Conservation (phyloP, 164 flowering plant species). For the Umbellularia californica region DNA sequence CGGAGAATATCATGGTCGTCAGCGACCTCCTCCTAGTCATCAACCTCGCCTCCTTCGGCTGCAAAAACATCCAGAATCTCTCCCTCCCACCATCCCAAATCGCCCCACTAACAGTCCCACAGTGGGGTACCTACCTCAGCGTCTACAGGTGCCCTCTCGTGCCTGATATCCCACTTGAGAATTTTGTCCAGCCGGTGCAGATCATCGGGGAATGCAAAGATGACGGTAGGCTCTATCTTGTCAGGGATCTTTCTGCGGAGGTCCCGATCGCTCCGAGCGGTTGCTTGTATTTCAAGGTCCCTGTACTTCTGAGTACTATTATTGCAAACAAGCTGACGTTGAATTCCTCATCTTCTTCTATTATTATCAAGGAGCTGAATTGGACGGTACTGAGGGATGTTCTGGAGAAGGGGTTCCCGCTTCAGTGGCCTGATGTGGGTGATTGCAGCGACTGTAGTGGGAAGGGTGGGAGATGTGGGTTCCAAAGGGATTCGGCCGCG, state of each 20-base stretch:
- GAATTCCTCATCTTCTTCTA: not conserved
- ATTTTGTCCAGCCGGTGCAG: not conserved
- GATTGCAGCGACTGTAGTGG: not conserved
- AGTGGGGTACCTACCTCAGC: not conserved
- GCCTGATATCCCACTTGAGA: not conserved
- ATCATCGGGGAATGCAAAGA: not conserved
- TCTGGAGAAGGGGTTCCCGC: not conserved
- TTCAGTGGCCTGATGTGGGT: not conserved
- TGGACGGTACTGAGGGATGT: not conserved
- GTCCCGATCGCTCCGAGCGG: not conserved
- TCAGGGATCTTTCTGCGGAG: not conserved
- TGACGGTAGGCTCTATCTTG: not conserved
- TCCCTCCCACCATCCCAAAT: not conserved
- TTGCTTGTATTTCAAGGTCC: not conserved
- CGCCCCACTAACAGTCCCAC: not conserved
- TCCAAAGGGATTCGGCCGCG: too few species aligned
- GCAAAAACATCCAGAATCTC: not conserved
- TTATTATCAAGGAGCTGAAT: not conserved
- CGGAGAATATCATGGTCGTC: not conserved
- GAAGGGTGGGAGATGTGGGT: slow-evolving; percentile 5
- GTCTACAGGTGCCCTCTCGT: not conserved
- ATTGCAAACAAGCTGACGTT: too few species aligned
- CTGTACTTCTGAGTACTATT: not conserved
- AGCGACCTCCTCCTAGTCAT: not conserved
- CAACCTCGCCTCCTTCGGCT: not conserved